A percentile compares a stretch with the other conserved stretches of the same genome.
These are phyloP conservation scores for Lactarius pseudohatsudake DNA, from an alignment of 768 basidiomycete genomes.

Conservation along the genomic window DNA sequence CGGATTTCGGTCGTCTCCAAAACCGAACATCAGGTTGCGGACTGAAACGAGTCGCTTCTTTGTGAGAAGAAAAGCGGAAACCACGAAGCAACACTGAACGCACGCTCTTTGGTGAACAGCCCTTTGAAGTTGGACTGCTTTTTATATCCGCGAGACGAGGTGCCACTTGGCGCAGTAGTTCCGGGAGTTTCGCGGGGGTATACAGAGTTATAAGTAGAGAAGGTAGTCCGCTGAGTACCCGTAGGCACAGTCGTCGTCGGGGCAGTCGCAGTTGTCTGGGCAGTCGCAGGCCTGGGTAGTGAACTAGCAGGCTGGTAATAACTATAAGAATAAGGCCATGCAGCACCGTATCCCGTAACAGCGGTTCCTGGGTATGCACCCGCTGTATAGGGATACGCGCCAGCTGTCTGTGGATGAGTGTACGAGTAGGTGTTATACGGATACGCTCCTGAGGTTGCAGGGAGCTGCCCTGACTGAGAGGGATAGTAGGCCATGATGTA, in stretches of 20 bases:
- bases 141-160: constrained; percentile 48
- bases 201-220: constrained; percentile 43
- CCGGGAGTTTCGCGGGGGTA: constrained; percentile 50
- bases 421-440: constrained; percentile 60
- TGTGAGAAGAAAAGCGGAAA: background rate
- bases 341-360: constrained; percentile 59
- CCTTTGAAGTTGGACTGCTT: constrained; percentile 73
- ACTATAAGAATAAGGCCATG: constrained; percentile 69
- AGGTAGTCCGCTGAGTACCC: constrained; percentile 30
- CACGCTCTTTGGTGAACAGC: constrained; percentile 78
- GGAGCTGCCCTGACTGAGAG: constrained; percentile 30
- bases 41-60: constrained; percentile 45
- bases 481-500: constrained; percentile 37
- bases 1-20: constrained; percentile 88
- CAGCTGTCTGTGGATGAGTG: constrained; percentile 39
- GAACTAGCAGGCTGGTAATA: constrained; percentile 40
- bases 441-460: constrained; percentile 53
- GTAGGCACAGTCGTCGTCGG: constrained; percentile 27
- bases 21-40: constrained; percentile 87
- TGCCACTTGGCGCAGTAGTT: constrained; percentile 41
- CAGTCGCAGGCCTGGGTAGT: constrained; percentile 31
- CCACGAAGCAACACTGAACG: constrained; percentile 34
- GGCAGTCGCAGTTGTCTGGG: constrained; percentile 25
- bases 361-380: constrained; percentile 57
- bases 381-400: constrained; percentile 51